These are phyloP conservation scores for Lonicera japonica DNA, from an alignment of 129 eudicot genomes.

Conservation along the genomic window DNA sequence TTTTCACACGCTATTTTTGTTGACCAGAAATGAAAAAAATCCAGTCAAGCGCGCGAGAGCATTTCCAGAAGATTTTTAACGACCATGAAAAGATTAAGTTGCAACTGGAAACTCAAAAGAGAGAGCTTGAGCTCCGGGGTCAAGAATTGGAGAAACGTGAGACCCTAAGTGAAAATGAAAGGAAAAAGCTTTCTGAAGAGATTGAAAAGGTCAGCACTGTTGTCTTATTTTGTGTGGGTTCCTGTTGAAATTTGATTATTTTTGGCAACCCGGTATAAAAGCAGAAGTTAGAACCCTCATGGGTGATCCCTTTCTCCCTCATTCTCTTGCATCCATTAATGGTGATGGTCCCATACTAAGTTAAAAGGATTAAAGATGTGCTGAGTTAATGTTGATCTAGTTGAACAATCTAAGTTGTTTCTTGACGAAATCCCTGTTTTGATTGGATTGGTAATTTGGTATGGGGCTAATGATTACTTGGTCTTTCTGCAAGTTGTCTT, in stretches of 20 bases:
- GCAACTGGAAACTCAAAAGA: conserved; percentile 48
- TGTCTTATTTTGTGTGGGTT: background rate
- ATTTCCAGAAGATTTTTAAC: conserved; percentile 58
- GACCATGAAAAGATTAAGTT: conserved; percentile 78
- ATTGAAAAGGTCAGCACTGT: conserved; percentile 58
- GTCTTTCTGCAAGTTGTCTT: no score
- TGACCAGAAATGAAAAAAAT: conserved; percentile 65
- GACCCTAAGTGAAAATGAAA: conserved; percentile 60
- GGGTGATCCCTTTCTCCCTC: background rate
- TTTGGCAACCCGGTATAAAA: background rate
- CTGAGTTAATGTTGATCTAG: no score
- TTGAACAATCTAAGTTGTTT: no score
- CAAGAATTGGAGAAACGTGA: conserved; percentile 77
- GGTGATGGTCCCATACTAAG: no score
- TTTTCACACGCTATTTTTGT: conserved; percentile 11
- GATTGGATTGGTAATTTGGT: no score
- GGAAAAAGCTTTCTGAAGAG: conserved; percentile 64
- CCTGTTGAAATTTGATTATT: background rate
- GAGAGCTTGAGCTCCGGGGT: conserved; percentile 66
- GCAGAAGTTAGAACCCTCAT: background rate
- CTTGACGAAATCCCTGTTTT: no score
- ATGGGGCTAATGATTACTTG: no score
- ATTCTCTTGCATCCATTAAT: no score
- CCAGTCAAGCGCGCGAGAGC: conserved; percentile 59
- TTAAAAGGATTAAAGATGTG: no score